Evolutionary conservation across 805 yeast species (phyloP).

Genomic region (Yarrowia osloensis): DNA sequence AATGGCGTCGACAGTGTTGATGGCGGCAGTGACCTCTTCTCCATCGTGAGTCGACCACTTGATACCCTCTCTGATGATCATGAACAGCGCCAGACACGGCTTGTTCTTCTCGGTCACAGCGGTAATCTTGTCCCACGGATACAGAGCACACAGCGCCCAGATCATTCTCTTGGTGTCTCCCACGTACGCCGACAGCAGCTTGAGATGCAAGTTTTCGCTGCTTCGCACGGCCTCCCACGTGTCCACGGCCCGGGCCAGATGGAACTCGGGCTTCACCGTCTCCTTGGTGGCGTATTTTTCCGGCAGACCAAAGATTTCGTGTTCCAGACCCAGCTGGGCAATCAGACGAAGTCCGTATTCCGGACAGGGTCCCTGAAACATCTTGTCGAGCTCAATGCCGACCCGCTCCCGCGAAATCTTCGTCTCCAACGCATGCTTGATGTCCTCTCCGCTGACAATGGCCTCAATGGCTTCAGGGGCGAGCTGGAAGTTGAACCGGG

Average conservation of each 20-base stretch:
- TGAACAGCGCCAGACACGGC: conserved; percentile 48
- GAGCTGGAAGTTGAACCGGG: conserved; percentile 68
- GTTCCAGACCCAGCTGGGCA: conserved; percentile 55
- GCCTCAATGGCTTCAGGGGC: conserved; percentile 58
- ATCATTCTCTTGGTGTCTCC: background rate
- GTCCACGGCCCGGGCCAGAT: conserved; percentile 22
- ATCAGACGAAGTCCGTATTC: conserved; percentile 63
- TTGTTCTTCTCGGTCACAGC: conserved; percentile 47
- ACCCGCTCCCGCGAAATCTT: conserved; percentile 90
- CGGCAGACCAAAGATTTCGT: conserved; percentile 55
- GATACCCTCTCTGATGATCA: conserved; percentile 67
- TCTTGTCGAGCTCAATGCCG: conserved; percentile 81
- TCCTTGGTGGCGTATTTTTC: conserved; percentile 35
- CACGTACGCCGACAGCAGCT: background rate
- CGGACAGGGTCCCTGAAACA: conserved; percentile 64
- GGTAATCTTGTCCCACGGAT: conserved; percentile 50
- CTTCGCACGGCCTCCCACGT: conserved; percentile 31
- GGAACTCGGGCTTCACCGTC: conserved; percentile 5
- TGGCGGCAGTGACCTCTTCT: conserved; percentile 49
- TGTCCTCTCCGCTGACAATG: conserved; percentile 57
- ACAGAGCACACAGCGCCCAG: conserved; percentile 32
- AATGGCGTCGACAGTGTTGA: conserved; percentile 44
- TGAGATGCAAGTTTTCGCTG: conserved; percentile 29
- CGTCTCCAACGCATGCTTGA: conserved; percentile 58
- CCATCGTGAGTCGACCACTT: conserved; percentile 62